These are phyloP conservation scores for Linnemannia schmuckeri DNA, from an alignment of 192 early-diverging fungal genomes.

Conservation along the genomic window DNA sequence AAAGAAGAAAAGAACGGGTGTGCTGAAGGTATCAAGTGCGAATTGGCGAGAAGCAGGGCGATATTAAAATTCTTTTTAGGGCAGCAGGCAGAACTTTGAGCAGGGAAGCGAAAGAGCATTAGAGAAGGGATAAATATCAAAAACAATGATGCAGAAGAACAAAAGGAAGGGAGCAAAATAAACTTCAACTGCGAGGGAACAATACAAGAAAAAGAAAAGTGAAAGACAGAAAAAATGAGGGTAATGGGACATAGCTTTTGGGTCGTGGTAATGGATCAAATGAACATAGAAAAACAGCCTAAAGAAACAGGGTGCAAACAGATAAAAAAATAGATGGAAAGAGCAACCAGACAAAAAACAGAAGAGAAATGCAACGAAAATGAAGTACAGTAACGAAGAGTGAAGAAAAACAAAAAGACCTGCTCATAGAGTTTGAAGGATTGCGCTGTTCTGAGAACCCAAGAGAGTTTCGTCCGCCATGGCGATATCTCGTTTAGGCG, in stretches of 20 bases:
- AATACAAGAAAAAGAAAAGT: not conserved
- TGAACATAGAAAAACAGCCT: not conserved
- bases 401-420: not conserved
- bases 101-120: slow-evolving; percentile 1
- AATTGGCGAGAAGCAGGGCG: not conserved
- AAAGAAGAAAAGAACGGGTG: slow-evolving; percentile 9
- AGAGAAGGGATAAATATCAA: slow-evolving; percentile 1
- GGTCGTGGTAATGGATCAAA: slow-evolving; percentile 13
- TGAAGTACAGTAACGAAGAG: not conserved
- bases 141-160: slow-evolving; percentile 10
- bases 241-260: slow-evolving; percentile 23
- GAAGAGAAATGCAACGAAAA: slow-evolving; percentile 13
- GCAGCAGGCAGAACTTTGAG: not conserved
- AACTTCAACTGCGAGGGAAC: not conserved
- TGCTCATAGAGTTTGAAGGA: slow-evolving; percentile 11
- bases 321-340: not conserved
- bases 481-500: slow-evolving; percentile 35
- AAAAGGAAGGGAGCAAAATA: slow-evolving; percentile 6
- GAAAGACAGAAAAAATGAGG: not conserved
- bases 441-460: slow-evolving; percentile 17
- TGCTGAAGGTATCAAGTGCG: not conserved
- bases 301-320: slow-evolving; percentile 1
- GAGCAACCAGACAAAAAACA: not conserved
- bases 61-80: not conserved
- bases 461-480: slow-evolving; percentile 1